Conservation (phyloP, 2,329 filamentous ascomycete genomes). For the Trichoderma semiorbis region DNA sequence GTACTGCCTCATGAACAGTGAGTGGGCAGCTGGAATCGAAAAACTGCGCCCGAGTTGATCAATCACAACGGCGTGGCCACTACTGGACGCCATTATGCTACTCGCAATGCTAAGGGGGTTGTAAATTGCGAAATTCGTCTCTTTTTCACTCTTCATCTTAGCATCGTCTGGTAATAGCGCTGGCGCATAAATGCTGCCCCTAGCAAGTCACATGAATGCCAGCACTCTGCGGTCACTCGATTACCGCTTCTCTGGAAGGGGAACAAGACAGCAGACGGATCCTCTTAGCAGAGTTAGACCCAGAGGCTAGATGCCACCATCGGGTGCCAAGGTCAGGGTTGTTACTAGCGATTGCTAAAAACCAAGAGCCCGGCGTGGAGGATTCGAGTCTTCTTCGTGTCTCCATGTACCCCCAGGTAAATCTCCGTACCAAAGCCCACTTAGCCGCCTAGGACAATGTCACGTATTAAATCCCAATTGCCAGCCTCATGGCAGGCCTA, state of each 20-base stretch:
- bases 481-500: slow-evolving; percentile 4
- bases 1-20: background rate
- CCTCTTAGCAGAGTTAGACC: slow-evolving; percentile 11
- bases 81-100: background rate
- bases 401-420: slow-evolving; percentile 5
- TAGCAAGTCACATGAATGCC: slow-evolving; percentile 10
- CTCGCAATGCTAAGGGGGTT: background rate
- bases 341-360: background rate
- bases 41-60: background rate
- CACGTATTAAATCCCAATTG: background rate
- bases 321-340: background rate
- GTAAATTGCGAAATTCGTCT: background rate
- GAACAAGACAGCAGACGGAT: background rate
- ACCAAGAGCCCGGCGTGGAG: slow-evolving; percentile 3
- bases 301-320: slow-evolving; percentile 2
- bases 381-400: background rate
- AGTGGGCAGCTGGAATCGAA: background rate
- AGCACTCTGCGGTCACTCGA: slow-evolving; percentile 8
- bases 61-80: background rate
- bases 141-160: background rate
- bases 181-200: slow-evolving; percentile 6
- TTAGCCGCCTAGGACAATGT: background rate
- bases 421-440: slow-evolving; percentile 14
- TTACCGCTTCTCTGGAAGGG: background rate
- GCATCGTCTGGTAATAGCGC: background rate